A percentile compares a stretch with the other conserved stretches of the same genome.
phyloP scores from a whole-genome alignment of 73 alveolate species.

The Symbiodinium natans region DNA sequence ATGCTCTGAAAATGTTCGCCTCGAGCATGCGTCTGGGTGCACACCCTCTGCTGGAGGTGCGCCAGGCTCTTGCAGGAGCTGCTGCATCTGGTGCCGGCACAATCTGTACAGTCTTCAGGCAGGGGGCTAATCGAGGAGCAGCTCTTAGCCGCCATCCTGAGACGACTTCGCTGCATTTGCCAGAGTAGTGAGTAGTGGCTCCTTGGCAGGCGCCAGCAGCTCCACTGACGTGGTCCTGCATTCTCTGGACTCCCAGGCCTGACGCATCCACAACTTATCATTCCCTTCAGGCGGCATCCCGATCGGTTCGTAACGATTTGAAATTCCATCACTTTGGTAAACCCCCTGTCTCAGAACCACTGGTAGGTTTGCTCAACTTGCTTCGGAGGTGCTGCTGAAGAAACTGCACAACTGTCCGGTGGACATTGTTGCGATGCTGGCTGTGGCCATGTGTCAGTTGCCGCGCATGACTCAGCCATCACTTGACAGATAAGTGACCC shows the following conservation, averaged over 20 bases:
- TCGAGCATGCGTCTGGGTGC: too few species aligned
- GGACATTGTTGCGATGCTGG: constrained; percentile 77
- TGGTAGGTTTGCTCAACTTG: too few species aligned
- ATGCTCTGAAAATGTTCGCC: too few species aligned
- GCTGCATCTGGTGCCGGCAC: constrained; percentile 33
- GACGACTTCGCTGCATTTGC: too few species aligned
- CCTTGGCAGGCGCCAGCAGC: background rate
- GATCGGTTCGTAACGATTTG: too few species aligned
- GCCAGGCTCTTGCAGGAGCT: constrained; percentile 53
- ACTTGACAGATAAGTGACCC: background rate
- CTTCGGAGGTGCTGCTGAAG: constrained; percentile 56
- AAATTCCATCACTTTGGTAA: too few species aligned
- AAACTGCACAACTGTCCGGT: constrained; percentile 79
- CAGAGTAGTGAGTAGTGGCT: too few species aligned
- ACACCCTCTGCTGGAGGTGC: constrained; percentile 61
- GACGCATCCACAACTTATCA: too few species aligned
- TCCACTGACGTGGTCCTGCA: background rate
- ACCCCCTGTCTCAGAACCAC: too few species aligned
- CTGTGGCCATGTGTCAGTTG: constrained; percentile 75
- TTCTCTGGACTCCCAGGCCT: background rate
- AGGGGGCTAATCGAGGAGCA: too few species aligned
- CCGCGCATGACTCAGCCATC: background rate
- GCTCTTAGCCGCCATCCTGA: too few species aligned
- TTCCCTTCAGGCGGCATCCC: too few species aligned
- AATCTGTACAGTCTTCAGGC: background rate